These are phyloP conservation scores for Xerophyta viscosa DNA, from an alignment of 106 monocot species.

Conservation along the genomic window DNA sequence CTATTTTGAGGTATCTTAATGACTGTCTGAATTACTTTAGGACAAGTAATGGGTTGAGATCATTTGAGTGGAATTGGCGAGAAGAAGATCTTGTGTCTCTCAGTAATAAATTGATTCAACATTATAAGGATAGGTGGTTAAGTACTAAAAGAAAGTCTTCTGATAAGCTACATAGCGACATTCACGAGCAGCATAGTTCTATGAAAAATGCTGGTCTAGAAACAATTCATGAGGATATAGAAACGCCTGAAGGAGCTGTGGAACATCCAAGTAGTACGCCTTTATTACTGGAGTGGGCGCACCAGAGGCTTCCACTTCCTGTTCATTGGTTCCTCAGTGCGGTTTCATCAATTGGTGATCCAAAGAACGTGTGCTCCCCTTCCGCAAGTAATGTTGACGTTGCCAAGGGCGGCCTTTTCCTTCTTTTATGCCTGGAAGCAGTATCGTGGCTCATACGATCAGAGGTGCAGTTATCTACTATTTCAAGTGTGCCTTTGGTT, in stretches of 20 bases:
- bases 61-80: slow-evolving; percentile 32
- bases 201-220: slow-evolving; percentile 30
- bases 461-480: slow-evolving; percentile 12
- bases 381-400: slow-evolving; percentile 26
- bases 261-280: slow-evolving; percentile 21
- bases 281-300: slow-evolving; percentile 60
- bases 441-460: slow-evolving; percentile 16
- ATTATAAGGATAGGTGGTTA: slow-evolving; percentile 78
- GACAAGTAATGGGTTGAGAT: slow-evolving; percentile 16
- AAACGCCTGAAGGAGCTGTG: slow-evolving; percentile 12
- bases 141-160: slow-evolving; percentile 52
- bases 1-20: slow-evolving; percentile 50
- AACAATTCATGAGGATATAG: slow-evolving; percentile 76
- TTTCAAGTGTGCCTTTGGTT: slow-evolving; percentile 45
- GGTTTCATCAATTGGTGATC: slow-evolving; percentile 34
- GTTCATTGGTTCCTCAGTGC: slow-evolving; percentile 90
- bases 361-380: slow-evolving; percentile 5
- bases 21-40: slow-evolving; percentile 29
- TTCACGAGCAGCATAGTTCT: not conserved
- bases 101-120: slow-evolving; percentile 39
- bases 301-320: slow-evolving; percentile 86
- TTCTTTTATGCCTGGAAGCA: slow-evolving; percentile 76
- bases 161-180: slow-evolving; percentile 13
- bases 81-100: slow-evolving; percentile 52
- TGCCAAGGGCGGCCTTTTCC: slow-evolving; percentile 60